A percentile compares a stretch with the other conserved stretches of the same genome.
These are phyloP conservation scores for Tricharina praecox DNA, from an alignment of 495 filamentous ascomycete genomes.

Conservation along the genomic window DNA sequence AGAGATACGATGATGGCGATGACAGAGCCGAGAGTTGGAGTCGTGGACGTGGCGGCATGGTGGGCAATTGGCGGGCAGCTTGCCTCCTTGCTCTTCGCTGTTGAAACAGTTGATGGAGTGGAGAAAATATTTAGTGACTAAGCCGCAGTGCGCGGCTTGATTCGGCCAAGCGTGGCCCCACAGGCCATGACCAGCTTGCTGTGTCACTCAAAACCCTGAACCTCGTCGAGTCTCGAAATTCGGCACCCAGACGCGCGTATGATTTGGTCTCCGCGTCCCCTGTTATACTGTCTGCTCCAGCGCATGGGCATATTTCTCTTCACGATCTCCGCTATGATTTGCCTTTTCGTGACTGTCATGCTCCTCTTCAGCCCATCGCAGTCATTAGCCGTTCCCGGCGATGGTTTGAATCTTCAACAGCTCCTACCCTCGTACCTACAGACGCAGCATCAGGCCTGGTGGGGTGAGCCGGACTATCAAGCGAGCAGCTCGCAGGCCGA, in stretches of 20 bases:
- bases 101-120: no score
- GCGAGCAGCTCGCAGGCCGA: not conserved
- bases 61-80: no score
- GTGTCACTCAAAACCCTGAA: not conserved
- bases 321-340: constrained; percentile 21
- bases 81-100: no score
- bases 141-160: not conserved
- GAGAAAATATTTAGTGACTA: constrained; percentile 1
- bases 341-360: constrained; percentile 18
- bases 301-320: constrained; percentile 23
- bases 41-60: constrained; percentile 4
- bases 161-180: no score
- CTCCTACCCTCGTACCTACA: constrained; percentile 17
- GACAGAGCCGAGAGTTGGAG: constrained; percentile 2
- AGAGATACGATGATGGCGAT: not conserved
- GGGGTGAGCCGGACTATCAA: constrained; percentile 1
- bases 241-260: not conserved
- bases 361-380: constrained; percentile 20
- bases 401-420: constrained; percentile 6
- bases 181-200: not conserved
- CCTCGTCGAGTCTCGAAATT: not conserved
- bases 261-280: constrained; percentile 11
- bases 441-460: constrained; percentile 16
- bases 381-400: constrained; percentile 14
- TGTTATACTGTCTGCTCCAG: constrained; percentile 15